Evolutionary conservation across 192 early-diverging fungal species (phyloP), one percentile per base, ranked within the genome.

Genomic region (Umbelopsis sp.): DNA sequence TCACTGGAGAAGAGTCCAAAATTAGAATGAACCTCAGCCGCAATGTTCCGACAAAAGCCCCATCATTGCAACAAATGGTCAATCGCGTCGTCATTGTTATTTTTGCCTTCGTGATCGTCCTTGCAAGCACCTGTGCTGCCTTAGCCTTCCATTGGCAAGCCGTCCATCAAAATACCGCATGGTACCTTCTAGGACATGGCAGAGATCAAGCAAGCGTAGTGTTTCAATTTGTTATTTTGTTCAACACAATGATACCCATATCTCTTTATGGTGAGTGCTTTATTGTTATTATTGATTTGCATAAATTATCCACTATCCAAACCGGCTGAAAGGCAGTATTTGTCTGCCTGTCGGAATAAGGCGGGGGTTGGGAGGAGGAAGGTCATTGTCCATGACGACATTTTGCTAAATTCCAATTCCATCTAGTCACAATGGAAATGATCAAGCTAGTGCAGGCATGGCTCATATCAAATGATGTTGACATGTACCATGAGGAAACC

Each of bases 241-340:
- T 89, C 83, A 94, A 93, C 70, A 90, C 91, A 26, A 83, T 95
- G 81, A 94, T 96, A 65, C 94, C 94, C 0, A 92, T 95, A 38
- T 95, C 94, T 43, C 86, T 96, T 56, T 95, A 93, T 53, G 56
- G 56, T 62, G 31, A 32, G 56, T 62, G 31, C 81, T 98, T 75
- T 68, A 67, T 99, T 34, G 66, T 75, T 68, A 67, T 99, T 34
- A 67, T 99, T 14, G 69, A 81, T 25, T 89, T 99, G 89, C 86
- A 41, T 41, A 41, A 32, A 74, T 81, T 12, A 76, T 81, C 59
- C 77, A 79, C 49, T 78, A n/a, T 38, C 12, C 9, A 45, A 50
- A 71, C 65, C 32, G 49, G 53, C 47, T 50, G 47, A 2, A n/a
- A 25, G 90, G 24, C 78, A 74, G 62, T 77, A 77, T 41, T 84